Evolutionary conservation across 2,329 filamentous ascomycete genomes (phyloP).

Genomic region (Aspergillus brunneoviolaceus): DNA sequence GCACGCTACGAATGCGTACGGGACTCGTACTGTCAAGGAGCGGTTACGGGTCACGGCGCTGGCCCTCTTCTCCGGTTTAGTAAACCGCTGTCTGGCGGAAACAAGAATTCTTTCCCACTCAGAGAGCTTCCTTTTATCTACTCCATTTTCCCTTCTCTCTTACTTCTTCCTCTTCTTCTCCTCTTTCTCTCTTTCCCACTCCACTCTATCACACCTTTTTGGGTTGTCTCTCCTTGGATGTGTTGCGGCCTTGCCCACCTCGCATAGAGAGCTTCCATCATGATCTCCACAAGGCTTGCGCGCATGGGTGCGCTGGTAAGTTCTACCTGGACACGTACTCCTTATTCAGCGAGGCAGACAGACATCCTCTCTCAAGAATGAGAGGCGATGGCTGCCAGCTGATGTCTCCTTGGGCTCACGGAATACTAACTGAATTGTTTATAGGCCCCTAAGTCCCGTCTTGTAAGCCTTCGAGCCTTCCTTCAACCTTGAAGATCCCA

Average conservation of each 20-base stretch:
- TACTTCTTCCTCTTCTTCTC: conserved; percentile 34
- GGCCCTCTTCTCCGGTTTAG: conserved; percentile 37
- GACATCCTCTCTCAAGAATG: neutral
- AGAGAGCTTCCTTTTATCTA: conserved; percentile 37
- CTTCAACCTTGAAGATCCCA: conserved; percentile 1
- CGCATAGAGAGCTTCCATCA: conserved; percentile 44
- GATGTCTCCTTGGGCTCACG: neutral
- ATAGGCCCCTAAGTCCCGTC: conserved; percentile 47
- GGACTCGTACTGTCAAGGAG: conserved; percentile 33
- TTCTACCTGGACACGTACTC: conserved; percentile 20
- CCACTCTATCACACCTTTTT: conserved; percentile 34
- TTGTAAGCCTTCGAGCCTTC: conserved; percentile 38
- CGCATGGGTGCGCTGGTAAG: conserved; percentile 50
- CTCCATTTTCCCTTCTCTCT: conserved; percentile 35
- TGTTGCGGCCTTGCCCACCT: conserved; percentile 37
- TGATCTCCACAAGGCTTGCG: conserved; percentile 50
- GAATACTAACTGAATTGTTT: conserved; percentile 22
- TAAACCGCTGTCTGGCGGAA: conserved; percentile 21
- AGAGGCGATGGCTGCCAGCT: conserved; percentile 9
- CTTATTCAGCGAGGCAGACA: conserved; percentile 8
- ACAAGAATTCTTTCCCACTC: conserved; percentile 36
- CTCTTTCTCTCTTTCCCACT: conserved; percentile 38
- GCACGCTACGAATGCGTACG: conserved; percentile 30
- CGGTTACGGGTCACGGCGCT: conserved; percentile 34
- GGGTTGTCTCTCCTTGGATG: conserved; percentile 38